phyloP scores from a whole-genome alignment of 306 rosid species.

The Lathyrus sativus region DNA sequence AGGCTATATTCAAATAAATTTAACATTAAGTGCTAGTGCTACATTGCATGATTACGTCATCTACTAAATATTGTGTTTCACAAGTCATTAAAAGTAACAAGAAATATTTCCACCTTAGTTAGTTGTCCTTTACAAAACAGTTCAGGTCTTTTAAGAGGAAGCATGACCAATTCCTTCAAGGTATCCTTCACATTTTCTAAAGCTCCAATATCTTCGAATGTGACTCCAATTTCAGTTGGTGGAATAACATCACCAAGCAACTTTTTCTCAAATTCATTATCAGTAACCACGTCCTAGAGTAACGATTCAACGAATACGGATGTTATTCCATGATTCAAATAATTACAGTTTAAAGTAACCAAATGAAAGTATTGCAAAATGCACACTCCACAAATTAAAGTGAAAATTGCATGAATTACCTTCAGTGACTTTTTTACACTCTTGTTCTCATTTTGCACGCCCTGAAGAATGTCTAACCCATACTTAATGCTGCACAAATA shows the following conservation, averaged over 20 bases:
- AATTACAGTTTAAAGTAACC: background rate
- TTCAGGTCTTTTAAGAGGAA: constrained; percentile 95
- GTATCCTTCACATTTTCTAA: constrained; percentile 96
- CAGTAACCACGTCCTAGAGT: constrained; percentile 89
- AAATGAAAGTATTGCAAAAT: constrained; percentile 10
- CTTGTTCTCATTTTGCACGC: constrained; percentile 77
- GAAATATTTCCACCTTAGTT: constrained; percentile 61
- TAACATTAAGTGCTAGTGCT: constrained; percentile 14
- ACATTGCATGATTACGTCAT: constrained; percentile 13
- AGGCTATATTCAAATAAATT: constrained; percentile 56
- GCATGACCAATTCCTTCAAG: constrained; percentile 95
- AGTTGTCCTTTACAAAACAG: constrained; percentile 88
- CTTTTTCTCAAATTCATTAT: constrained; percentile 92
- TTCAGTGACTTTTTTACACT: constrained; percentile 72
- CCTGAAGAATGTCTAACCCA: constrained; percentile 73
- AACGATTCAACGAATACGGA: background rate
- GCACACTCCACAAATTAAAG: constrained; percentile 12
- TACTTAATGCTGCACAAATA: constrained; percentile 65
- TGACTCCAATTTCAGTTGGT: constrained; percentile 86
- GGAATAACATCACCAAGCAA: constrained; percentile 93
- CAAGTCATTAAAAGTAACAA: constrained; percentile 14
- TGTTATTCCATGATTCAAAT: background rate
- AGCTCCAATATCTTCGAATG: constrained; percentile 96
- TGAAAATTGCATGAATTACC: constrained; percentile 47
- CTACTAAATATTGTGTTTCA: constrained; percentile 19